Conservation (phyloP, 2,329 filamentous ascomycete species). For the Colletotrichum sp. region DNA sequence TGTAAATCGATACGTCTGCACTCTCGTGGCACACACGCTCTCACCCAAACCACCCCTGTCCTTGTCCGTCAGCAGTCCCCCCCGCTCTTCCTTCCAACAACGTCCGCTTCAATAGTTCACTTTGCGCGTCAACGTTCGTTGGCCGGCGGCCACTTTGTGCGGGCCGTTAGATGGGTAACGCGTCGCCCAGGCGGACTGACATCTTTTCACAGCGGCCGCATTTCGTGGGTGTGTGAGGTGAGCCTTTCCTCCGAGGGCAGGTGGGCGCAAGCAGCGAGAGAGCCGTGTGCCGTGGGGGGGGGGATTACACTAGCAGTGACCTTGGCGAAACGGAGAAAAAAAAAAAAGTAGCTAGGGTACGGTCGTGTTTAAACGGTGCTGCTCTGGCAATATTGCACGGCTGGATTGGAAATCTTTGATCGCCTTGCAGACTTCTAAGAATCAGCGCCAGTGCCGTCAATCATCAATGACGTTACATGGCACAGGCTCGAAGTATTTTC, state of each 20-base stretch:
- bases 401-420: background rate
- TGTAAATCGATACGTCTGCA: background rate
- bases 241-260: background rate
- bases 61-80: background rate
- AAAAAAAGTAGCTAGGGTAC: background rate
- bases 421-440: background rate
- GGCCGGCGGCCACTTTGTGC: background rate
- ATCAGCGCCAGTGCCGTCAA: background rate
- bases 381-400: background rate
- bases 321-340: background rate
- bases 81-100: background rate
- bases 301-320: background rate
- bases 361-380: background rate
- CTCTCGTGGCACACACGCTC: background rate
- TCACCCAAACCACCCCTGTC: background rate
- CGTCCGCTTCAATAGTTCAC: background rate
- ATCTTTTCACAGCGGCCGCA: background rate
- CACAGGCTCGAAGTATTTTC: background rate
- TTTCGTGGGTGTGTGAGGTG: background rate
- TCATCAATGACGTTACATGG: background rate
- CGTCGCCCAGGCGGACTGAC: background rate
- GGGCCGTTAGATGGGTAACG: background rate
- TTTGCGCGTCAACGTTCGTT: slow-evolving; percentile 4
- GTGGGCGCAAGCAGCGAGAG: background rate
- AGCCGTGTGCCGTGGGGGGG: background rate